Base-by-base conservation (phyloP, 805 yeast species). In the Komagataella pastoris region DNA sequence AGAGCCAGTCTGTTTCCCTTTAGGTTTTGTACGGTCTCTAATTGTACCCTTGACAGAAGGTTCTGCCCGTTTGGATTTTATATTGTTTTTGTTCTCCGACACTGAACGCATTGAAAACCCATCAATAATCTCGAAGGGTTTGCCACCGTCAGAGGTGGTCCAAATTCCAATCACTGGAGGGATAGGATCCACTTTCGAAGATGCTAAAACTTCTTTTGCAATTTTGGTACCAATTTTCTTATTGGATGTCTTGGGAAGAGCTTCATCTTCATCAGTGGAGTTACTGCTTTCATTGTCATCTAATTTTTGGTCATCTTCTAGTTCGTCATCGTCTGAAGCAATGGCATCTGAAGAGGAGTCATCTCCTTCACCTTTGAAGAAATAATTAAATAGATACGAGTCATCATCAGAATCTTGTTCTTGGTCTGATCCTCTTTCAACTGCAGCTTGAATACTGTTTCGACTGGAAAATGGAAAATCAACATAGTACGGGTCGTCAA, bases 161-260 rank as follows among this genome's bases (percentile, higher is more conserved):
- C 97, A 91, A 2, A 96, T 84, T 0, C 97, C 98, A 53, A 91
- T 71, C 24, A 87, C 78, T 2, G 99, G 99, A 3, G 98, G 97
- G 51, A 95, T 71, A 55, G 88, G 80, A 51, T 90, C 88, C 21
- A 87, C 85, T 5, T 85, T 81, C 50, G 89, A 84, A 1, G 95
- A 83, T 4, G 95, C 83, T n/a, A 91, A 77, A 5, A 91, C 88
- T 65, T 91, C 98, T 56, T 91, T 89, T n/a, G 83, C 84, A n/a
- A 88, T 83, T 58, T 88, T 85, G 8, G 85, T 76, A 2, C 95
- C 95, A 45, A 79, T 75, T 52, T 74, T 79, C 47, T 76, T 70
- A 17, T 79, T 72, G 3, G 85, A 72, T 5, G 84, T 80, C 3
- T 81, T 81, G 3, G 97, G 97, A 47, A 91, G 67, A 17, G 83